phyloP scores from a whole-genome alignment of 202 grass and related monocot genomes.

The Hordeum pubiflorum region DNA sequence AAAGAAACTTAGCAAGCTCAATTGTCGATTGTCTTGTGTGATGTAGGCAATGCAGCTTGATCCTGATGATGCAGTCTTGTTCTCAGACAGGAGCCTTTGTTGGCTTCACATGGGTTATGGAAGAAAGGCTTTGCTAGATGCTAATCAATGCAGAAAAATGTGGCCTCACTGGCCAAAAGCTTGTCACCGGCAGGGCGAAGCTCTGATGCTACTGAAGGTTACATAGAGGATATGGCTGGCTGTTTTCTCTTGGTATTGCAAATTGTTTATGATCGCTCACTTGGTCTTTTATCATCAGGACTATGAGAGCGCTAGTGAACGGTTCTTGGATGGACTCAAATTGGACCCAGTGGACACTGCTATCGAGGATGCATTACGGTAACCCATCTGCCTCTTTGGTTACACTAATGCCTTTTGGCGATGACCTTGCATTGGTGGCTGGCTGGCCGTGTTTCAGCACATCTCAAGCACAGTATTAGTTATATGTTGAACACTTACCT shows the following conservation, averaged over 20 bases:
- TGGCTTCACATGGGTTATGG: background rate
- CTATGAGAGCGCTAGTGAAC: background rate
- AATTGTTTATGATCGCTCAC: background rate
- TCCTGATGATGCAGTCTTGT: background rate
- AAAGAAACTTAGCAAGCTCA: background rate
- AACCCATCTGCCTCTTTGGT: background rate
- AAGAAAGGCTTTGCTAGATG: background rate
- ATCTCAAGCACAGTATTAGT: background rate
- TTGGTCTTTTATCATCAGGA: background rate
- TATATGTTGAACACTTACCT: background rate
- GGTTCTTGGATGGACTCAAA: slow-evolving; percentile 4
- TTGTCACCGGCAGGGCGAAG: background rate
- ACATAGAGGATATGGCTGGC: background rate
- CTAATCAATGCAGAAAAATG: background rate
- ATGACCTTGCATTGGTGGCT: background rate
- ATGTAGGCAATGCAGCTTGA: background rate
- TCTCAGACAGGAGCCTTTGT: slow-evolving; percentile 1
- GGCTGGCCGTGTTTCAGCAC: background rate
- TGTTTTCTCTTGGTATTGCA: background rate
- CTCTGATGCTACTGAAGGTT: slow-evolving; percentile 19
- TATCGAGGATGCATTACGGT: slow-evolving; percentile 14
- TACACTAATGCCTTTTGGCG: background rate
- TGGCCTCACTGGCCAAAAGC: background rate
- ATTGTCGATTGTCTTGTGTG: background rate
- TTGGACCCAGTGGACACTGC: background rate